These are phyloP conservation scores for Flaveria ramosissima DNA, from an alignment of 129 eudicot species.

Conservation along the genomic window DNA sequence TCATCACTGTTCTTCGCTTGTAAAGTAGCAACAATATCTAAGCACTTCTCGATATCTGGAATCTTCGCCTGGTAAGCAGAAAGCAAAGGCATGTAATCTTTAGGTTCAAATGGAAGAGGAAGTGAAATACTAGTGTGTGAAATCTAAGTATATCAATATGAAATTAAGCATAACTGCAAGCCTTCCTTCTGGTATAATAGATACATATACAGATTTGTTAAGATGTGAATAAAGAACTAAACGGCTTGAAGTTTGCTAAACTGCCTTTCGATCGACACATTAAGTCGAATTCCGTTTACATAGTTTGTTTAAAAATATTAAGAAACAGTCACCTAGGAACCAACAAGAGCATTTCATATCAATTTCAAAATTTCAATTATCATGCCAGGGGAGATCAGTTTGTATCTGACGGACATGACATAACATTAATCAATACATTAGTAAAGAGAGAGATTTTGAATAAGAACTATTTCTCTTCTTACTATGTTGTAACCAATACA, in stretches of 20 bases:
- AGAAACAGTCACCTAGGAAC: not conserved
- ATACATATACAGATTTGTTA: not conserved
- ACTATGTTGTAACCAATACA: not conserved
- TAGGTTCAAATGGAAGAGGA: not conserved
- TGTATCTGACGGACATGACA: not conserved
- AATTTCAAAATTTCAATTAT: not conserved
- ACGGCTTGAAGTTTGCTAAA: not conserved
- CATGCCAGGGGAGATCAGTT: not conserved
- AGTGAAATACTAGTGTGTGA: not conserved
- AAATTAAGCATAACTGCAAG: not conserved
- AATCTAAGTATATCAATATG: not conserved
- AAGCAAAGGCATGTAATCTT: conserved; percentile 21
- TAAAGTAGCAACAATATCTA: conserved; percentile 87
- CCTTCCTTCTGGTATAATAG: too few relatives aligned
- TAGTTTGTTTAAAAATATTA: not conserved
- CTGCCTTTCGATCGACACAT: not conserved
- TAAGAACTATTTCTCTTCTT: not conserved
- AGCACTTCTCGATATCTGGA: conserved; percentile 99
- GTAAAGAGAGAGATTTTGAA: not conserved
- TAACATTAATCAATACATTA: not conserved
- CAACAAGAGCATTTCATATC: not conserved
- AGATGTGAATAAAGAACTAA: not conserved
- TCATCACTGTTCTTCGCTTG: conserved; percentile 80
- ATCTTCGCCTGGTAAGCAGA: conserved; percentile 69
- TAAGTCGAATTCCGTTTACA: not conserved